Conservation (phyloP, 768 basidiomycete genomes). For the Dioszegia hungarica region DNA sequence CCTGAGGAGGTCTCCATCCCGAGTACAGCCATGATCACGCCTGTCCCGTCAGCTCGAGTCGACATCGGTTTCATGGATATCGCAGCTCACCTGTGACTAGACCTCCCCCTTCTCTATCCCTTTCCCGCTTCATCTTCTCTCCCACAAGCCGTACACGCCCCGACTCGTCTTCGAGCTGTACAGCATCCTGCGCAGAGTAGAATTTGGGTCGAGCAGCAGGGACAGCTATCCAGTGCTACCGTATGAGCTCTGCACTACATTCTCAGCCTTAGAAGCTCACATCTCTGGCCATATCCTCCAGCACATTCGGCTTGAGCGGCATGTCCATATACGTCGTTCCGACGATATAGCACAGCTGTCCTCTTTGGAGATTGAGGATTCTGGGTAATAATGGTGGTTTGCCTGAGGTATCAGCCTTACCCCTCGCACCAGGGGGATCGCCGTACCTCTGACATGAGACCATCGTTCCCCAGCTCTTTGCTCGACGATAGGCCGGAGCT, state of each 20-base stretch:
- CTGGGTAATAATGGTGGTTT: conserved; percentile 23
- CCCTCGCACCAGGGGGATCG: neutral
- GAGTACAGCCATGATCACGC: conserved; percentile 80
- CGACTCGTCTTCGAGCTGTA: conserved; percentile 94
- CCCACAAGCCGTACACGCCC: conserved; percentile 88
- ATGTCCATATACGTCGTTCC: conserved; percentile 99
- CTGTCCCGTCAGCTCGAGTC: conserved; percentile 25
- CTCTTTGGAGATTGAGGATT: conserved; percentile 66
- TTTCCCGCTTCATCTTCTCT: conserved; percentile 56
- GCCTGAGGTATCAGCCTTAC: conserved; percentile 2
- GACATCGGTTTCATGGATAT: neutral
- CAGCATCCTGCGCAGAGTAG: conserved; percentile 67
- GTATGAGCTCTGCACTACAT: conserved; percentile 1
- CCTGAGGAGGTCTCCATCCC: conserved; percentile 84
- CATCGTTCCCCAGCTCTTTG: conserved; percentile 56
- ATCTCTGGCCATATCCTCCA: conserved; percentile 88
- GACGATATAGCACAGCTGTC: conserved; percentile 78
- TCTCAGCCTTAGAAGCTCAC: conserved; percentile 42
- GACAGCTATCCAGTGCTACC: conserved; percentile 79
- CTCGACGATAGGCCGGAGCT: conserved; percentile 55
- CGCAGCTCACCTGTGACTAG: conserved; percentile 64
- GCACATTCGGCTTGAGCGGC: conserved; percentile 96
- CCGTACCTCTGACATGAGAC: conserved; percentile 52
- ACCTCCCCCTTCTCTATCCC: conserved; percentile 49
- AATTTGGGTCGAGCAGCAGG: conserved; percentile 72